These are phyloP conservation scores for Ajuga chamaepitys DNA, from an alignment of 257 asterid species.

Conservation along the genomic window DNA sequence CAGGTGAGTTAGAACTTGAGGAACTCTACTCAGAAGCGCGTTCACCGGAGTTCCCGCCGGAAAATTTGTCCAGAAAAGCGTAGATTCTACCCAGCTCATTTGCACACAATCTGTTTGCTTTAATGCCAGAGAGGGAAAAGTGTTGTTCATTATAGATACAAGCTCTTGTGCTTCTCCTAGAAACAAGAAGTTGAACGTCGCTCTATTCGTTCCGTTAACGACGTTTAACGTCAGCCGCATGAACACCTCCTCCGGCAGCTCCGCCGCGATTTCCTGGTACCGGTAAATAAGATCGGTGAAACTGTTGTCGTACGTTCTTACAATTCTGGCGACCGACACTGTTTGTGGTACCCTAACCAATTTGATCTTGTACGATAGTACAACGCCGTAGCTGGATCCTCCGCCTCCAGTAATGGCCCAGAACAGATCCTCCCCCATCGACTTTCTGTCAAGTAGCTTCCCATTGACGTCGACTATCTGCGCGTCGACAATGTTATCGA, in stretches of 20 bases:
- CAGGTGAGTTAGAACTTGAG: conserved; percentile 14
- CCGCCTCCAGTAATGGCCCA: conserved; percentile 64
- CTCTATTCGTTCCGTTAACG: conserved; percentile 31
- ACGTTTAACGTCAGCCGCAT: conserved; percentile 27
- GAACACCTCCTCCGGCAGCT: conserved; percentile 30
- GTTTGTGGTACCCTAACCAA: conserved; percentile 25
- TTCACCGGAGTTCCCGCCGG: conserved; percentile 25
- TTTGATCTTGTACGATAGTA: conserved; percentile 36
- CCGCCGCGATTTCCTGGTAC: conserved; percentile 27
- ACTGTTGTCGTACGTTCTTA: conserved; percentile 15
- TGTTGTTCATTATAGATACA: conserved; percentile 13
- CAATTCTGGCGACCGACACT: conserved; percentile 29
- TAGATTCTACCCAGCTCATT: conserved; percentile 54
- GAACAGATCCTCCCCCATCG: conserved; percentile 58
- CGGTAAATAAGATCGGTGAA: conserved; percentile 26
- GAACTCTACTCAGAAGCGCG: conserved; percentile 36
- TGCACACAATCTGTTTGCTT: conserved; percentile 28
- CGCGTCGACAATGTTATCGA: conserved; percentile 44
- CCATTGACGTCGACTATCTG: conserved; percentile 38
- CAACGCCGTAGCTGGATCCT: conserved; percentile 44
- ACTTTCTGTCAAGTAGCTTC: conserved; percentile 23
- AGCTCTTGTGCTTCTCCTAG: conserved; percentile 39
- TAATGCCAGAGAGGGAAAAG: conserved; percentile 38
- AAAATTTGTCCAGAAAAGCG: conserved; percentile 38
- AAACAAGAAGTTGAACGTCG: conserved; percentile 28